Percentiles rank a stretch among this genome's conserved stretches.
Conservation (phyloP, 352 stramenopile genomes). For the Globisporangium heterothallicum region DNA sequence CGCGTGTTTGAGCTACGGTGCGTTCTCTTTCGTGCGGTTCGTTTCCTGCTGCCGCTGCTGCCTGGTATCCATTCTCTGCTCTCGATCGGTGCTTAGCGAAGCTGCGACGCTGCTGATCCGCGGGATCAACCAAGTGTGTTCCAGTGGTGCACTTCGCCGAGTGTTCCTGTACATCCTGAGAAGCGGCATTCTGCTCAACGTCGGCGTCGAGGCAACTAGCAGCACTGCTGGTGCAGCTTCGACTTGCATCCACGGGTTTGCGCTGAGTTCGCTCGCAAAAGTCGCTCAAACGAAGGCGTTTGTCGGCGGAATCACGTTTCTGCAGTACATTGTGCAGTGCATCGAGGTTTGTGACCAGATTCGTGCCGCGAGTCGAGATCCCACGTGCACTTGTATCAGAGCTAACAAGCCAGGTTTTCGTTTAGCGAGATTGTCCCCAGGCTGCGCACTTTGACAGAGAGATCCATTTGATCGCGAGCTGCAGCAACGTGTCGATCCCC, state of each 20-base stretch:
- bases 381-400: no score
- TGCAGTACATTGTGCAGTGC: conserved; percentile 77
- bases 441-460: conserved; percentile 55
- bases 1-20: conserved; percentile 71
- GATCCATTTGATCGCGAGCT: conserved; percentile 55
- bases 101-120: conserved; percentile 65
- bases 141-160: conserved; percentile 52
- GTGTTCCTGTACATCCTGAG: conserved; percentile 70
- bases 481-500: conserved; percentile 58
- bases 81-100: conserved; percentile 21
- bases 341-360: conserved; percentile 34
- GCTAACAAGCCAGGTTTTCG: conserved; percentile 46
- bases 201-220: no score
- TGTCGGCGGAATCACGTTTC: conserved; percentile 58
- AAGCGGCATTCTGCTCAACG: conserved; percentile 72
- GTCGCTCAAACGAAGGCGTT: conserved; percentile 81
- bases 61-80: not conserved
- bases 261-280: conserved; percentile 70
- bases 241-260: conserved; percentile 47
- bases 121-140: conserved; percentile 65
- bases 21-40: conserved; percentile 4
- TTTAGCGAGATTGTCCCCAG: conserved; percentile 61
- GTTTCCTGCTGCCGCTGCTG: not conserved
- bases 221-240: not conserved
- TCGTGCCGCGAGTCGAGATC: conserved; percentile 1